Evolutionary conservation across 352 stramenopile species (phyloP), one percentile per base, ranked within the genome.

Genomic region (Phytophthora quininea): DNA sequence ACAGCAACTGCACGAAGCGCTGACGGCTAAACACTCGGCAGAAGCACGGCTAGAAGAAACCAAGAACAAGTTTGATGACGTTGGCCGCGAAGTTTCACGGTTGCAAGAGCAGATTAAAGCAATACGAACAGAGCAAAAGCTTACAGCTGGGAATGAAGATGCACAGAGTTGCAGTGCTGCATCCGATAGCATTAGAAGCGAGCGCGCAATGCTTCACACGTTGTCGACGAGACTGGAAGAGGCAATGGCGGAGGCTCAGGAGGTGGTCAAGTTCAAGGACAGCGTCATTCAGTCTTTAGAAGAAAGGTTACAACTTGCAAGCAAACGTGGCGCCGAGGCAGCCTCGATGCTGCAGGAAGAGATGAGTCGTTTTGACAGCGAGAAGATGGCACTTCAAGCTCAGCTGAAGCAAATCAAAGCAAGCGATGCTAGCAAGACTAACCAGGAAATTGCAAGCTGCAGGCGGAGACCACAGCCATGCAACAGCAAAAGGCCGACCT

Each of bases 221-320:
- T 84, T 92, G 42, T 85, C 81, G 1, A 43, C 62, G 35, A 64
- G 82, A 15, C 61, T 92, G 19, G 82, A 91, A 56, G 62, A 75
- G 29, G 80, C 84, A 1, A 92, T 92, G 80, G 31, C 81, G 24
- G 76, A 93, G 60, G 81, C 85, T 7, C 89, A 93, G 54, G 72
- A 74, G 33, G 85, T 93, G 27, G 86, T 93, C 8, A 77, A 78
- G 30, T 82, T 80, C 48, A 93, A 93, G 67, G 82, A 93, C 43
- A 46, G 62, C 4, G 65, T 82, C 10, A 93, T 93, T 59, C 45
- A 62, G 32, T 77, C 84, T 4, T 51, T 92, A 10, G 69, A 92
- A 32, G 50, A 56, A n/a, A 64, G 69, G 24, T 50, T 89, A 1
- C 54, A 72, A 29, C 69, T 86, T 50, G 57, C 49, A 47, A 74